Evolutionary conservation across 352 stramenopile genomes (phyloP).

Genomic region (Blastocystis sp.): DNA sequence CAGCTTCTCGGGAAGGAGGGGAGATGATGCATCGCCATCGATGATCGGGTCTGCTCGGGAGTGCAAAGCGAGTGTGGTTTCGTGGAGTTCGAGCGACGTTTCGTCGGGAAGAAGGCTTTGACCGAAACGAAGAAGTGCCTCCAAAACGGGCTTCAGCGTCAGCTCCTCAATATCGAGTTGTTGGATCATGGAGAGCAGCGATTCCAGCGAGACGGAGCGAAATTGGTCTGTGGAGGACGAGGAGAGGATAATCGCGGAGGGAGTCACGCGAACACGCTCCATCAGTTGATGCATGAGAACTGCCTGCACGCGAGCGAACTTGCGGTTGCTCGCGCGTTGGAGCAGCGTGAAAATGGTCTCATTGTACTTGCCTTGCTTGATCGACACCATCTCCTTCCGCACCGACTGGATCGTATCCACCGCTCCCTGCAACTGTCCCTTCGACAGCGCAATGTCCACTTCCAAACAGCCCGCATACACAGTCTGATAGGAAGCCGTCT

Average conservation of each 20-base stretch:
- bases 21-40: too few species aligned
- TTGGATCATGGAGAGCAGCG: background rate
- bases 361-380: background rate
- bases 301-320: background rate
- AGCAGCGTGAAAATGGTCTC: background rate
- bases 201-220: background rate
- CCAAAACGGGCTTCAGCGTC: background rate
- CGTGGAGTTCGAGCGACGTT: background rate
- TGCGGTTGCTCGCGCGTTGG: background rate
- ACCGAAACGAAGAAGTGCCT: background rate
- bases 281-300: constrained; percentile 4
- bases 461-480: constrained; percentile 7
- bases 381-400: background rate
- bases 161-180: background rate
- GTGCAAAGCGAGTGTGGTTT: background rate
- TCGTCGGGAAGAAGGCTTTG: background rate
- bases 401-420: background rate
- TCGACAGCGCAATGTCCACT: background rate
- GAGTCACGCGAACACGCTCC: background rate
- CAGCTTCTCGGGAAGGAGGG: too few species aligned
- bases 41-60: background rate
- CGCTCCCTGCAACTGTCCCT: background rate
- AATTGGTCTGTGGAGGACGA: background rate
- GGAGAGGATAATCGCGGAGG: too few species aligned
- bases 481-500: background rate